phyloP scores from a whole-genome alignment of 2,329 filamentous ascomycete species.

The Capronia coronata region DNA sequence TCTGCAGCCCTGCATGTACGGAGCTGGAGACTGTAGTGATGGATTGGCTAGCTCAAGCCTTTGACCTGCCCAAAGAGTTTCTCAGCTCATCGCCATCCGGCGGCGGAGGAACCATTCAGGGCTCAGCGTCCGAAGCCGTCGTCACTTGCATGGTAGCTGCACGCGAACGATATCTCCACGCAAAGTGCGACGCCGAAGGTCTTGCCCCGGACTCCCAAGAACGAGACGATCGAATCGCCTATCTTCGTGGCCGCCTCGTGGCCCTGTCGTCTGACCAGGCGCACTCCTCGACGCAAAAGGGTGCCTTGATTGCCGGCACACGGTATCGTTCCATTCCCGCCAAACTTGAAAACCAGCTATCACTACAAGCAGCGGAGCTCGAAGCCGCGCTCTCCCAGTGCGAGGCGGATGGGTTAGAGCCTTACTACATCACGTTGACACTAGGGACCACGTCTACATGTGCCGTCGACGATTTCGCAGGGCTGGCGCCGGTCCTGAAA shows the following conservation, averaged over 20 bases:
- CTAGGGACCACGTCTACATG: conserved; percentile 85
- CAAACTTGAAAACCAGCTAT: conserved; percentile 56
- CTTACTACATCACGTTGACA: conserved; percentile 79
- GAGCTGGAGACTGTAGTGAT: conserved; percentile 89
- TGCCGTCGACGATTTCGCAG: conserved; percentile 72
- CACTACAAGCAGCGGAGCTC: conserved; percentile 61
- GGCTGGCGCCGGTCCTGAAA: conserved; percentile 50
- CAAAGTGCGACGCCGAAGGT: conserved; percentile 49
- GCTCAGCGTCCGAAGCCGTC: conserved; percentile 80
- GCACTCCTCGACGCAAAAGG: conserved; percentile 82
- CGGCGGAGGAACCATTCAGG: conserved; percentile 91
- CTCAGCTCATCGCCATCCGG: conserved; percentile 57
- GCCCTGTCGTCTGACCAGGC: conserved; percentile 72
- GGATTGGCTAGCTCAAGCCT: conserved; percentile 78
- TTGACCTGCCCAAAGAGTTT: conserved; percentile 67
- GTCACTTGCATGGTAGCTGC: conserved; percentile 83
- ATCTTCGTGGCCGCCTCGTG: conserved; percentile 65
- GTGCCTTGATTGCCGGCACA: conserved; percentile 78
- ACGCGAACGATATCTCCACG: conserved; percentile 66
- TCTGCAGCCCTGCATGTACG: conserved; percentile 84
- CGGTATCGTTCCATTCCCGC: conserved; percentile 66
- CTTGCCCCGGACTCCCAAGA: conserved; percentile 46
- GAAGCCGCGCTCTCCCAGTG: conserved; percentile 58
- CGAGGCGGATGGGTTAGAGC: conserved; percentile 63
- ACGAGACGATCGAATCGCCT: conserved; percentile 62